Conservation (phyloP, 768 basidiomycete species). For the Kwoniella sp. region DNA sequence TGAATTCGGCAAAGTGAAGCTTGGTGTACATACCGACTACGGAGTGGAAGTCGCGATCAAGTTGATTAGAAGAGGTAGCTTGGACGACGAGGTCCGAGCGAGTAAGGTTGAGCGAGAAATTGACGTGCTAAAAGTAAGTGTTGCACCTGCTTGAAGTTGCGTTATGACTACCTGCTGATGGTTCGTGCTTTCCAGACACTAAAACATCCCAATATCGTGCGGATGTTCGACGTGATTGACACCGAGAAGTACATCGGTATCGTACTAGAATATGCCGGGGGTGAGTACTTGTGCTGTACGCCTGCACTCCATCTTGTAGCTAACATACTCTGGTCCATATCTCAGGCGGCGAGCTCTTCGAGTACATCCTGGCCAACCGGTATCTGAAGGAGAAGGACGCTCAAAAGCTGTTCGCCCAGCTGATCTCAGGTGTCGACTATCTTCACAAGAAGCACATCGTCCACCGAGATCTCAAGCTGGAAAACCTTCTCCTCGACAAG, state of each 20-base stretch:
- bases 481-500: slow-evolving; percentile 94
- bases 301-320: not conserved
- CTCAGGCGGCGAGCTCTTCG: slow-evolving; percentile 84
- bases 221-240: slow-evolving; percentile 97
- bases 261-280: slow-evolving; percentile 96
- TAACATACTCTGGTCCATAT: not conserved
- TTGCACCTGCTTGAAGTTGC: no score
- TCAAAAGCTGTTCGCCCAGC: slow-evolving; percentile 92
- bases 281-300: slow-evolving; percentile 54
- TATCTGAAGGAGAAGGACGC: slow-evolving; percentile 94
- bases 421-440: slow-evolving; percentile 98
- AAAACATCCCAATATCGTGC: slow-evolving; percentile 97
- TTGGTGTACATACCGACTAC: slow-evolving; percentile 90
- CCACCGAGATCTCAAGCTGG: slow-evolving; percentile 97
- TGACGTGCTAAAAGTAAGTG: slow-evolving; percentile 85
- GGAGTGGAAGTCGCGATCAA: slow-evolving; percentile 99
- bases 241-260: slow-evolving; percentile 99
- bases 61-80: slow-evolving; percentile 87
- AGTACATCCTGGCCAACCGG: slow-evolving; percentile 96
- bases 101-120: slow-evolving; percentile 97
- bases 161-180: no score
- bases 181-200: no score
- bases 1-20: slow-evolving; percentile 97
- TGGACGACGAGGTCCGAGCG: slow-evolving; percentile 78
- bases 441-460: slow-evolving; percentile 99